Evolutionary conservation across 768 basidiomycete species (phyloP).

Genomic region (Boletus speciosus): DNA sequence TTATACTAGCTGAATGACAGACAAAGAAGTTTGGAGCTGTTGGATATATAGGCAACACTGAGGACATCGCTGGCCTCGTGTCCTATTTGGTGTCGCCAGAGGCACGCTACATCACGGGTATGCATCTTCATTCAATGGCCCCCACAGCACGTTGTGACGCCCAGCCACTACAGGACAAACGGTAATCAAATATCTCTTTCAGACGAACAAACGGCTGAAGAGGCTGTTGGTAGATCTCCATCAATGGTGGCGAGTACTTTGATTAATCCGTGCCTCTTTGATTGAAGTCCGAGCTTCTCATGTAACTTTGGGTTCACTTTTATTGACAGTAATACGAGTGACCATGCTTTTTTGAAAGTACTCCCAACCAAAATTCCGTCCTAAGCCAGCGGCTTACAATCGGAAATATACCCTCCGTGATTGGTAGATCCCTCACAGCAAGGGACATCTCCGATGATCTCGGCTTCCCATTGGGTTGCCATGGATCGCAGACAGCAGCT

Average conservation of each 20-base stretch:
- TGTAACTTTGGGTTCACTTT: not conserved
- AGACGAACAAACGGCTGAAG: not conserved
- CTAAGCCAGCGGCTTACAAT: no score
- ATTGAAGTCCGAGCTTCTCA: not conserved
- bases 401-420: no score
- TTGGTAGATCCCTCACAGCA: no score
- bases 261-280: not conserved
- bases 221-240: not conserved
- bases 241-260: not conserved
- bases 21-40: not conserved
- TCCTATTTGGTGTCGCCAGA: not conserved
- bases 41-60: not conserved
- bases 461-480: no score
- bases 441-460: no score
- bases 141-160: not conserved
- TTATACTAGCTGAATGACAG: not conserved
- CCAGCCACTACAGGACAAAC: not conserved
- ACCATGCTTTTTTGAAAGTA: not conserved
- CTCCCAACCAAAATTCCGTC: no score
- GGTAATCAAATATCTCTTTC: not conserved
- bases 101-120: not conserved
- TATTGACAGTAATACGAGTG: not conserved
- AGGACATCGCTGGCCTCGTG: not conserved
- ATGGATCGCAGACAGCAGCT: slow-evolving; percentile 30
- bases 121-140: no score